These are phyloP conservation scores for Lentinula aciculospora DNA, from an alignment of 768 basidiomycete genomes.

Conservation along the genomic window DNA sequence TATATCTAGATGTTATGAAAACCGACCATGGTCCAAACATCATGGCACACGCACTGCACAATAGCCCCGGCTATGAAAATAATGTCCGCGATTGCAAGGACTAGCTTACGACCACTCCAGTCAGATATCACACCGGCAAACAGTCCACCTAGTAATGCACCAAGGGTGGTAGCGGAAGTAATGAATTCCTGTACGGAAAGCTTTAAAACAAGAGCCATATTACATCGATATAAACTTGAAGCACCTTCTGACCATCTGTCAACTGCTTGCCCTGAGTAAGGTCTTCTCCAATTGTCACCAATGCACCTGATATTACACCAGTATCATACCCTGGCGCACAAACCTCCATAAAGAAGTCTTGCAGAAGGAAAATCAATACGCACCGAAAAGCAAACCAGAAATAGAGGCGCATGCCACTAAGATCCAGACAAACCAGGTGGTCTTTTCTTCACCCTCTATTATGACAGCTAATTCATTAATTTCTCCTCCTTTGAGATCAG, in stretches of 20 bases:
- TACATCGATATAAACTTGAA: not conserved
- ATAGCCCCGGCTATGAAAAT: slow-evolving; percentile 75
- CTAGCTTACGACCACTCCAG: slow-evolving; percentile 59
- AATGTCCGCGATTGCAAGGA: slow-evolving; percentile 61
- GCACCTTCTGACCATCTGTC: slow-evolving; percentile 60
- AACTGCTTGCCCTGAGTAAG: slow-evolving; percentile 39
- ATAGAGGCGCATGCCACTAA: slow-evolving; percentile 72
- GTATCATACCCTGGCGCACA: slow-evolving; percentile 64
- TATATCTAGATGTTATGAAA: not conserved
- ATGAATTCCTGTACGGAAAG: slow-evolving; percentile 57
- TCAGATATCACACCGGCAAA: slow-evolving; percentile 66
- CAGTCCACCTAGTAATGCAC: slow-evolving; percentile 72
- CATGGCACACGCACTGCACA: slow-evolving; percentile 62
- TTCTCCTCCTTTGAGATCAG: slow-evolving; percentile 36
- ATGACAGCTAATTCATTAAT: slow-evolving; percentile 56
- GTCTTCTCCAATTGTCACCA: slow-evolving; percentile 66
- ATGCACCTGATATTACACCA: slow-evolving; percentile 75
- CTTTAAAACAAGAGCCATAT: not conserved
- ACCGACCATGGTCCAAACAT: slow-evolving; percentile 65
- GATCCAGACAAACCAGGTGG: slow-evolving; percentile 75
- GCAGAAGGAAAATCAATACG: slow-evolving; percentile 14
- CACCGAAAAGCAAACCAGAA: slow-evolving; percentile 72
- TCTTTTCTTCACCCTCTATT: slow-evolving; percentile 59
- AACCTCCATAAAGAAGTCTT: not conserved
- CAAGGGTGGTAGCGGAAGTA: slow-evolving; percentile 73